phyloP scores from a whole-genome alignment of 2,329 filamentous ascomycete species.

The Rhynchosporium secalis region DNA sequence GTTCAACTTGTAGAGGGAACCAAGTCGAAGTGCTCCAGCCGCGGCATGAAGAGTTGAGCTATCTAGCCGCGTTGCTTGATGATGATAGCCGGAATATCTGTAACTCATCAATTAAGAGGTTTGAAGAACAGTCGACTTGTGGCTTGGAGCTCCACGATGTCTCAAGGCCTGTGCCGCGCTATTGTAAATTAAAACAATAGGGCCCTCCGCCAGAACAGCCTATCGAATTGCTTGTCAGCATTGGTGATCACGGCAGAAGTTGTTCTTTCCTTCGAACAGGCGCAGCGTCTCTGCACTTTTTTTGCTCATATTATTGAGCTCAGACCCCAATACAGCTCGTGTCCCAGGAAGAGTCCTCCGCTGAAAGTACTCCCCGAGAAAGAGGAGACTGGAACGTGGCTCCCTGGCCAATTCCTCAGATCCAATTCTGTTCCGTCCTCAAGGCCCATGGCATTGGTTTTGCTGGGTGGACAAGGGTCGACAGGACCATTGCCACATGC shows the following conservation, averaged over 20 bases:
- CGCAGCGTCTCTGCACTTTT: background rate
- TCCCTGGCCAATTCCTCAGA: conserved; percentile 27
- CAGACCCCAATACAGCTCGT: conserved; percentile 18
- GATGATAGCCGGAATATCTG: too few species aligned
- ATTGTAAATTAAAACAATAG: background rate
- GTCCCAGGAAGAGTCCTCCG: background rate
- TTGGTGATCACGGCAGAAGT: background rate
- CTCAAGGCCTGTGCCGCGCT: background rate
- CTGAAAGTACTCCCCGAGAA: conserved; percentile 12
- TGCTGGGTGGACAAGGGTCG: conserved; percentile 15
- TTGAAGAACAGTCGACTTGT: background rate
- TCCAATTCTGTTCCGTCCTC: conserved; percentile 27
- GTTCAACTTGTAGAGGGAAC: conserved; percentile 1
- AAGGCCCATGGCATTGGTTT: conserved; percentile 28
- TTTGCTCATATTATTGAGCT: conserved; percentile 13
- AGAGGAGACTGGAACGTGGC: conserved; percentile 24
- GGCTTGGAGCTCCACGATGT: background rate
- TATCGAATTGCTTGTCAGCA: background rate
- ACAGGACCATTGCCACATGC: background rate
- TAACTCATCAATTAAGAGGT: background rate
- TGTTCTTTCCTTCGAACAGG: background rate
- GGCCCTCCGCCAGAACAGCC: background rate
- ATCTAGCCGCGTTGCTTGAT: too few species aligned
- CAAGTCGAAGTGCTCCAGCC: background rate
- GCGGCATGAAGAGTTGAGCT: background rate